Evolutionary conservation across 257 asterid species (phyloP), one percentile per base, ranked within the genome.

Genomic region (Pogostemon cablin): DNA sequence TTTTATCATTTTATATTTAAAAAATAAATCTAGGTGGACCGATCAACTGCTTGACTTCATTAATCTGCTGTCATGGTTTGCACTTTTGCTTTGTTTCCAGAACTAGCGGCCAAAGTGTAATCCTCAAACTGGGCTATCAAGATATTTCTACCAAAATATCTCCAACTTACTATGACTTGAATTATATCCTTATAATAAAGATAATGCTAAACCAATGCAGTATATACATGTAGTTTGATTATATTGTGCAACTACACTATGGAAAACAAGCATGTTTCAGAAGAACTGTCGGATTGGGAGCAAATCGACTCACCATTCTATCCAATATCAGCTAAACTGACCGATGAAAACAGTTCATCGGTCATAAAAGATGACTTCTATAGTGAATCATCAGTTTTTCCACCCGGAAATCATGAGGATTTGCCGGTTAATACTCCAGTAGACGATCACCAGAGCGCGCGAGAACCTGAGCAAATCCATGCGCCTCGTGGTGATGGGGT

Each of bases 271-370:
- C 71, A 73, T 35, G 67, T 47, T 55, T 67, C 86, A 15, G 86
- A 75, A 71, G 85, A 63, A 65, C 61, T 69, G 7, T 69, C 55
- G 17, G 95, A 90, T 3, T 90, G 96, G 96, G 75, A 84, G 73
- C 81, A 76, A 68, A 75, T 90, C 49, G 62, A 69, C 35, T 63
- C 81, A 11, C 82, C 84, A 72, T 67, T 11, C 37, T 68, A 76
- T 60, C 7, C 74, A 5, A 37, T 64, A 8, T 53, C 61, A 58
- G 74, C 83, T 61, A 34, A 43, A 25, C 10, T 59, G 39, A 62
- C 57, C 63, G 6, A 35, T 10, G n/a, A 44, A 3, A 34, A 43
- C 44, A 65, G 60, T 66, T 6, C 72, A 50, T 52, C n/a, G 2
- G 69, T 48, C 37, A 52, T 71, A 7, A 56, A 72, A 50, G 83